Evolutionary conservation across 2,329 filamentous ascomycete genomes (phyloP).

Genomic region (Fusarium sulawesiense): DNA sequence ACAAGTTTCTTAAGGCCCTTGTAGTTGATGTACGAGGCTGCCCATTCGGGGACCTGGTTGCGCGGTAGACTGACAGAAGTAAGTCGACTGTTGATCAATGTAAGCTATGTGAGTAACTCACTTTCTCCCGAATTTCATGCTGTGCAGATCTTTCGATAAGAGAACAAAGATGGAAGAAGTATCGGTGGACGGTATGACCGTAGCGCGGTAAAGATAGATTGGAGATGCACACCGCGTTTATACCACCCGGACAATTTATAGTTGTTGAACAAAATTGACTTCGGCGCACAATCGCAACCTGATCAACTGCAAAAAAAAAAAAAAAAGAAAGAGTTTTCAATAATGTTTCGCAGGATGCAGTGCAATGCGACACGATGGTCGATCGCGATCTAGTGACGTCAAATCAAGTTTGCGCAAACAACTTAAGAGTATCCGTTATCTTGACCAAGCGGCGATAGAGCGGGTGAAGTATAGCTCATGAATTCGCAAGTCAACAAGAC

Average conservation of each 20-base stretch:
- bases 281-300: neutral
- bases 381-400: slow-evolving; percentile 25
- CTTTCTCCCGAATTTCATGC: slow-evolving; percentile 74
- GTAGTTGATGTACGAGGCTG: slow-evolving; percentile 86
- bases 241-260: slow-evolving; percentile 2
- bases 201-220: slow-evolving; percentile 7
- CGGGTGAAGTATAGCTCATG: slow-evolving; percentile 27
- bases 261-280: slow-evolving; percentile 17
- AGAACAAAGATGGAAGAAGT: slow-evolving; percentile 13
- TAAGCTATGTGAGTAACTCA: slow-evolving; percentile 52
- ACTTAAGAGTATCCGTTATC: slow-evolving; percentile 34
- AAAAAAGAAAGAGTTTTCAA: neutral
- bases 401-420: slow-evolving; percentile 24
- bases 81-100: slow-evolving; percentile 11
- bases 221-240: slow-evolving; percentile 26
- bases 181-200: slow-evolving; percentile 11
- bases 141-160: slow-evolving; percentile 5
- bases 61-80: slow-evolving; percentile 70
- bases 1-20: slow-evolving; percentile 95
- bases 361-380: slow-evolving; percentile 16
- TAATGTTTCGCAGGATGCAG: slow-evolving; percentile 1
- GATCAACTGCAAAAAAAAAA: neutral
- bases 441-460: slow-evolving; percentile 21
- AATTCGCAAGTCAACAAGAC: neutral
- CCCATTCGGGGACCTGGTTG: slow-evolving; percentile 90